Base-by-base conservation (phyloP, 768 basidiomycete genomes). In the Clitopilus passeckerianus region DNA sequence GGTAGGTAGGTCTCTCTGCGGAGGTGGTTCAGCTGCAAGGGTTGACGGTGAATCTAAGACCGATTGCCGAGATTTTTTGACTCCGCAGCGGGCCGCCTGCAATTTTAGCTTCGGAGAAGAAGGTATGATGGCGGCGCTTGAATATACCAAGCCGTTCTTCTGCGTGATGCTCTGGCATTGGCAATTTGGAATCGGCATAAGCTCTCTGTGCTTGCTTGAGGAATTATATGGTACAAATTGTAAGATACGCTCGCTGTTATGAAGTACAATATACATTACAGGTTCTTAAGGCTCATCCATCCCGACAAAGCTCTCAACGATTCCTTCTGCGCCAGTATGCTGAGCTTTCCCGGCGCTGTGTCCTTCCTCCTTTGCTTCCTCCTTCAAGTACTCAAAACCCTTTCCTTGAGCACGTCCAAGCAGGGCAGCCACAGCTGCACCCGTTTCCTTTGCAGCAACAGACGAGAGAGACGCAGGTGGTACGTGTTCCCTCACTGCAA, bases 391-490 rank as follows among this genome's bases (percentile, higher is more conserved):
- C 20, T 60, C 54, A 16, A 30, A 33, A 46, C 57, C 34, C 20
- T 57, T 59, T 14, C 74, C 70, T 44, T 60, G 58, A 10, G 35
- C 56, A 6, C 63, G 66, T 23, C 68, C 66, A 35, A 83, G 43
- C 62, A 80, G 67, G 7, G 74, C 69, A 12, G 74, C 73, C 16
- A 82, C 78, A 2, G 75, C 77, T 5, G 70, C 63, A 0, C 78
- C 78, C 0, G 81, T 82, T 66, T 81, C 80, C 54, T 73, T 72
- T 30, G 76, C 77, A 1, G 79, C 78, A 5, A 87, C 70, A 0
- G 82, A 85, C 8, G 83, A 80, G 55, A 89, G 67, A 35, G 81
- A 85, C 6, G 83, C 85, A 9, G 82, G 80, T 0, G 87, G 85
- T 9, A 89, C 80, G 61, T 85, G 70, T 30, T 84, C 75, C 62